phyloP scores from a whole-genome alignment of 1,139 yeast species.

The Suhomyces bolitotheri region DNA sequence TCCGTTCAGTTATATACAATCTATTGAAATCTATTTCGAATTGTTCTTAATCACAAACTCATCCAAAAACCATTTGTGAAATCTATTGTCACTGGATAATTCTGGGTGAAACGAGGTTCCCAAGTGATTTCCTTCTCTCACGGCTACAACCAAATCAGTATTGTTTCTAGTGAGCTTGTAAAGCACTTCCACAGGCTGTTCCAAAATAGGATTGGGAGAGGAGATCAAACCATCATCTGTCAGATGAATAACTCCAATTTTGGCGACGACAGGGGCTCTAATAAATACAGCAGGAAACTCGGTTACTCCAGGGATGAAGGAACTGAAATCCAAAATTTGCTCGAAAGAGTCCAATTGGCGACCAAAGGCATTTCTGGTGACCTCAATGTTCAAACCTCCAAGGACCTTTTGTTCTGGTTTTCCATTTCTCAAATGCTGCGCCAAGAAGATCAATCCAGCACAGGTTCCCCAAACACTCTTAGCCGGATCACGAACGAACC shows the following conservation, averaged over 20 bases:
- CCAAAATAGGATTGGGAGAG: slow-evolving; percentile 5
- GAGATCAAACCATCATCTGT: slow-evolving; percentile 14
- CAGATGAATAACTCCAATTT: slow-evolving; percentile 15
- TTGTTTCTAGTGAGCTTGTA: slow-evolving; percentile 32
- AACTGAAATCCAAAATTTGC: slow-evolving; percentile 47
- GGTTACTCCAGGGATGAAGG: slow-evolving; percentile 42
- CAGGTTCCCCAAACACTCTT: slow-evolving; percentile 85
- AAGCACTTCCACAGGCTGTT: slow-evolving; percentile 41
- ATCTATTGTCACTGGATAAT: slow-evolving; percentile 55
- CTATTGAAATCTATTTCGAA: too few species aligned
- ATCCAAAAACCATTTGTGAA: slow-evolving; percentile 73
- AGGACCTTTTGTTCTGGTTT: slow-evolving; percentile 58
- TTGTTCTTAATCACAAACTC: slow-evolving; percentile 57
- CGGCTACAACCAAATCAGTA: slow-evolving; percentile 61
- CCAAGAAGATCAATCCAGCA: slow-evolving; percentile 75
- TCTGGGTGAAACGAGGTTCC: slow-evolving; percentile 89
- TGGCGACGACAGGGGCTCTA: slow-evolving; percentile 72
- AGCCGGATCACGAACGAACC: slow-evolving; percentile 46
- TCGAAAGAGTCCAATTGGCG: slow-evolving; percentile 72
- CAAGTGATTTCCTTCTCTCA: slow-evolving; percentile 62
- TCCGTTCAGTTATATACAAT: too few species aligned
- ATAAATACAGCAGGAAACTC: slow-evolving; percentile 67
- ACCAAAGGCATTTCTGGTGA: slow-evolving; percentile 76
- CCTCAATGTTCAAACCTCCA: slow-evolving; percentile 67
- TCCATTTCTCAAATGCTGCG: slow-evolving; percentile 57